These are phyloP conservation scores for Pythium grandisporangium DNA, from an alignment of 352 stramenopile genomes.

Conservation along the genomic window DNA sequence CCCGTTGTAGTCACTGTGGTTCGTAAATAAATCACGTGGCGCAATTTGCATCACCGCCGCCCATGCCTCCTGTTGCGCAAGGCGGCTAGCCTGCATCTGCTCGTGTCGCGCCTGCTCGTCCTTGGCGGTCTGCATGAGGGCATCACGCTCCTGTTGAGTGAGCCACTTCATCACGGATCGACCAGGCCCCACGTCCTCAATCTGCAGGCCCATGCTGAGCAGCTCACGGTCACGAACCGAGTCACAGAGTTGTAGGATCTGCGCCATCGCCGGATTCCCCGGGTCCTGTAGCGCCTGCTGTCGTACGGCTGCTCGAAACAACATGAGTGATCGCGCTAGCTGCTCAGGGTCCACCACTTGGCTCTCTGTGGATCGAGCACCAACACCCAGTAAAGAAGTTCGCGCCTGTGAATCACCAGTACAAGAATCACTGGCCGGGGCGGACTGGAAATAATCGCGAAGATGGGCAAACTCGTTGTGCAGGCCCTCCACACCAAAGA, in stretches of 20 bases:
- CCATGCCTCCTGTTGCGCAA: constrained; percentile 43
- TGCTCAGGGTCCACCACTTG: constrained; percentile 9
- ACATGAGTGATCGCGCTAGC: constrained; percentile 37
- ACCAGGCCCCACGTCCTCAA: constrained; percentile 60
- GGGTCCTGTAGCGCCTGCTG: constrained; percentile 44
- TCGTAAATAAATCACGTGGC: constrained; percentile 40
- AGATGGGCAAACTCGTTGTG: constrained; percentile 43
- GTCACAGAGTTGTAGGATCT: constrained; percentile 55
- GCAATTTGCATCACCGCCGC: constrained; percentile 58
- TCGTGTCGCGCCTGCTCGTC: constrained; percentile 3
- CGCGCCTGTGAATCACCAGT: no score
- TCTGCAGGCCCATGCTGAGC: constrained; percentile 38
- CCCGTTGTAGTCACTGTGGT: constrained; percentile 29
- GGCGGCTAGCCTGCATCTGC: constrained; percentile 4
- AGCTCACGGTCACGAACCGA: constrained; percentile 46
- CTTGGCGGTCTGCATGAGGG: constrained; percentile 2
- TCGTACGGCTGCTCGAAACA: constrained; percentile 55
- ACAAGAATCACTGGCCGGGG: constrained; percentile 1
- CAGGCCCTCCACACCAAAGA: constrained; percentile 57
- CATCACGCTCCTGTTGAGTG: constrained; percentile 21
- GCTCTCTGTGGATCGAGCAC: neutral
- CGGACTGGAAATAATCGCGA: constrained; percentile 10
- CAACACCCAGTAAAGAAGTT: no score
- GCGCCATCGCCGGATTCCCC: constrained; percentile 20
- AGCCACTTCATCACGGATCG: constrained; percentile 52